Evolutionary conservation across 257 asterid species (phyloP).

Genomic region (Penstemon eatonii): DNA sequence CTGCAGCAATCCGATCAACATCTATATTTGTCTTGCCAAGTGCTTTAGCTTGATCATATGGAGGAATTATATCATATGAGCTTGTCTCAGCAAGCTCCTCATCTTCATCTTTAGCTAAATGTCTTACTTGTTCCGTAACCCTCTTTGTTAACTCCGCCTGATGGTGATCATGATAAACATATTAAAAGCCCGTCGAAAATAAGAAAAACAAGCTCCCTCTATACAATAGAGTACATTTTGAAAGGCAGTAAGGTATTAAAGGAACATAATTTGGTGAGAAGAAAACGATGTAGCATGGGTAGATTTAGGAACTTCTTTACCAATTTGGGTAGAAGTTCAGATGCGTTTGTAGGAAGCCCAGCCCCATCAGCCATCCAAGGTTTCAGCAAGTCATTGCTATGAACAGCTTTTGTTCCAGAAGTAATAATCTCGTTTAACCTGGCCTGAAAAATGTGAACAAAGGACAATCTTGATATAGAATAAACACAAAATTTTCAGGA

Average conservation of each 20-base stretch:
- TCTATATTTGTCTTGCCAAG: conserved; percentile 98
- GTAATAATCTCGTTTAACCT: conserved; percentile 77
- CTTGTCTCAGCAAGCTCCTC: conserved; percentile 78
- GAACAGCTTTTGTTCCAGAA: conserved; percentile 42
- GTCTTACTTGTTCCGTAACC: conserved; percentile 89
- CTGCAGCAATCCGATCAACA: conserved; percentile 95
- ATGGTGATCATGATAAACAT: conserved; percentile 18
- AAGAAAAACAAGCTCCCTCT: conserved; percentile 1
- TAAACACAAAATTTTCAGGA: conserved; percentile 13
- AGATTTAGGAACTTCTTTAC: conserved; percentile 37
- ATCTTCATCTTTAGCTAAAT: conserved; percentile 85
- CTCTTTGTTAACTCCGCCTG: conserved; percentile 83
- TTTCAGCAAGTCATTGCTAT: conserved; percentile 40
- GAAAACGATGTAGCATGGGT: conserved; percentile 3
- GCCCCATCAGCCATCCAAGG: conserved; percentile 97
- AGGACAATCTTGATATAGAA: not conserved
- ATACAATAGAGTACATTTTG: not conserved
- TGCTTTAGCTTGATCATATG: conserved; percentile 98
- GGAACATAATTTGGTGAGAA: conserved; percentile 4
- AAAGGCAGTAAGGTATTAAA: conserved; percentile 1
- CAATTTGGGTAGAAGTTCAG: conserved; percentile 71
- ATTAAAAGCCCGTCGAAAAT: conserved; percentile 9
- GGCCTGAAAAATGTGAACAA: conserved; percentile 50
- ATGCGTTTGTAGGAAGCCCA: conserved; percentile 78
- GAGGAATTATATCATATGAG: conserved; percentile 73